Evolutionary conservation across 2,329 filamentous ascomycete genomes (phyloP).

Genomic region (Ophiostoma ips): DNA sequence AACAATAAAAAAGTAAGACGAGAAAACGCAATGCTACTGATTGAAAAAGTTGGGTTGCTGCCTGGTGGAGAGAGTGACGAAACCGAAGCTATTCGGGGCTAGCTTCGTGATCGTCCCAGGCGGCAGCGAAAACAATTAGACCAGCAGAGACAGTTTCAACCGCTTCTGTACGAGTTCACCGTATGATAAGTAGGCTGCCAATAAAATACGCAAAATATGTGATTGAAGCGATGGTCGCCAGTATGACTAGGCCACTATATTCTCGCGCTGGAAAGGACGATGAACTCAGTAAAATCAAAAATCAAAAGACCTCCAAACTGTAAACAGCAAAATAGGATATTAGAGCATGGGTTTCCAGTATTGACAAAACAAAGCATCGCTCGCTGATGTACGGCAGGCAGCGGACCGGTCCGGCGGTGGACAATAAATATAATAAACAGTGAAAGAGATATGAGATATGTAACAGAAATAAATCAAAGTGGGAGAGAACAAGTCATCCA

Average conservation of each 20-base stretch:
- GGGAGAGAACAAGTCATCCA: slow-evolving; percentile 3
- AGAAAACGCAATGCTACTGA: too few relatives aligned
- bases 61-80: neutral
- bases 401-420: slow-evolving; percentile 2
- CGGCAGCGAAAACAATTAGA: neutral
- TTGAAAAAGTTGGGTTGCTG: neutral
- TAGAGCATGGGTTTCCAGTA: neutral
- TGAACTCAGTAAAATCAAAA: too few relatives aligned
- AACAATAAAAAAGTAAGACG: neutral
- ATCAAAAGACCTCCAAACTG: neutral
- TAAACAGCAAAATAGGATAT: neutral
- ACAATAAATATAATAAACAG: neutral
- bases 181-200: neutral
- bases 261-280: too few relatives aligned
- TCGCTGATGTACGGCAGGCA: neutral
- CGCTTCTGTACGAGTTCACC: too few relatives aligned
- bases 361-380: neutral
- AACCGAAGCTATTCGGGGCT: neutral
- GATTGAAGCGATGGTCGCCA: too few relatives aligned
- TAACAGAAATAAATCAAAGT: neutral
- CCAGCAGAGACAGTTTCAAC: neutral
- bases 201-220: neutral
- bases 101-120: neutral
- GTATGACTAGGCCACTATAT: too few relatives aligned
- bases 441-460: neutral